Evolutionary conservation across 1,284 basidiomycete species (phyloP), one percentile per base, ranked within the genome.

Genomic region (Apiotrichum brassicae): DNA sequence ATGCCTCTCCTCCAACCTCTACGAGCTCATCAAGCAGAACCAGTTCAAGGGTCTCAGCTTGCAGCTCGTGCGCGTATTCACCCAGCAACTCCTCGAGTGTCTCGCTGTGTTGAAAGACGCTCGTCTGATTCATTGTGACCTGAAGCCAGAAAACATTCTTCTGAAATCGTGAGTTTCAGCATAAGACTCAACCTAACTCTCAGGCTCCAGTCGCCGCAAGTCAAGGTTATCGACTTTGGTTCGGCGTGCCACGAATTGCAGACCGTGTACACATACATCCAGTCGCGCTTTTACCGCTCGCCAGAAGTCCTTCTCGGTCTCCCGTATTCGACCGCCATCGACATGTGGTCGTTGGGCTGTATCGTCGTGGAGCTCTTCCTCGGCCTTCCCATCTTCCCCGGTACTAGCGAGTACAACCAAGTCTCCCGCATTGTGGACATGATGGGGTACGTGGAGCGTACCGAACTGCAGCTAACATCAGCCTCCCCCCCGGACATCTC

Each of bases 11-110:
- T 95, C 91, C 35, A 99, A 99, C 70, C 79, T 98, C 53, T 98
- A 98, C 78, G 94, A 99, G 75, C 82, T 99, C 63, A 98, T 99
- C 83, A 98, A 98, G 78, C 95, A 98, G 76, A 98, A 98, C 74
- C 91, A 94, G 69, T 99, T 98, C 80, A 88, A 95, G 72, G 95
- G 94, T 3, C 77, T 98, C 46, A 92, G 87, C 74, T 94, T 91
- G 5, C 90, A 94, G 68, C 83, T 98, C 41, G 94, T 98, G 62
- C 91, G 97, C 65, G 94, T 98, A 32, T 99, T 99, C 67, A 97
- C 94, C 49, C 85, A 88, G 1, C 94, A 98, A 72, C 76, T 99
- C 30, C 77, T 98, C 51, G 95, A 98, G 65, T 85, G 94, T 3
- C 74, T 99, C 64, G 86, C 86, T 1, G 83, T 97, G 9, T 79